phyloP scores from a whole-genome alignment of 2,329 filamentous ascomycete species.

The Ophiocordyceps australis region DNA sequence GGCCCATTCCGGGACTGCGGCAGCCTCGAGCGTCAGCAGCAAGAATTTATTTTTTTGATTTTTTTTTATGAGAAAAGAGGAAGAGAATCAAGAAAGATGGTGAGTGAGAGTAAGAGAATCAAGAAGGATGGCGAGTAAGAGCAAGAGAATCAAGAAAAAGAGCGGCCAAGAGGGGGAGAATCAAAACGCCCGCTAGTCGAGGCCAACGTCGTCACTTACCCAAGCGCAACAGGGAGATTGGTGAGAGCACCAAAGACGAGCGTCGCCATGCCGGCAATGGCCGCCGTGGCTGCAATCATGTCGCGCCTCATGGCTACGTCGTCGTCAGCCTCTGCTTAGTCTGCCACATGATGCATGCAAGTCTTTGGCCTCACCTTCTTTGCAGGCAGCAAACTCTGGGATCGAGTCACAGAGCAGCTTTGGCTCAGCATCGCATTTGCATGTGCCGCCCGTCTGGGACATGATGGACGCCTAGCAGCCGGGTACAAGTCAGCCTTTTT shows the following conservation, averaged over 20 bases:
- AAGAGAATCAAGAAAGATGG: neutral
- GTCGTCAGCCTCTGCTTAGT: slow-evolving; percentile 21
- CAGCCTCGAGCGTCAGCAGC: too few relatives aligned
- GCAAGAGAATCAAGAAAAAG: neutral
- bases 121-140: slow-evolving; percentile 1
- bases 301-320: slow-evolving; percentile 69
- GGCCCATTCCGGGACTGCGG: slow-evolving; percentile 45
- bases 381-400: slow-evolving; percentile 23
- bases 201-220: too few relatives aligned
- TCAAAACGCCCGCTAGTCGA: too few relatives aligned
- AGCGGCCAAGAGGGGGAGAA: neutral
- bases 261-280: slow-evolving; percentile 55
- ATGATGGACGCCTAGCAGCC: slow-evolving; percentile 59
- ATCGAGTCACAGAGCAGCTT: slow-evolving; percentile 29
- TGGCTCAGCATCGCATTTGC: slow-evolving; percentile 36
- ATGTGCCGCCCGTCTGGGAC: slow-evolving; percentile 60
- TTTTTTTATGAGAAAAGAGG: too few relatives aligned
- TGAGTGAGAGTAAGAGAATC: neutral
- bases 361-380: too few relatives aligned
- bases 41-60: too few relatives aligned
- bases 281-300: slow-evolving; percentile 69
- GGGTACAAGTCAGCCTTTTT: too few relatives aligned
- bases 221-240: slow-evolving; percentile 45
- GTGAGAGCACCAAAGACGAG: slow-evolving; percentile 66
- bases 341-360: slow-evolving; percentile 6